Percentiles rank a stretch among this genome's conserved stretches.
These are phyloP conservation scores for Rheum nobile DNA, from an alignment of 148 eudicot genomes.

Conservation along the genomic window DNA sequence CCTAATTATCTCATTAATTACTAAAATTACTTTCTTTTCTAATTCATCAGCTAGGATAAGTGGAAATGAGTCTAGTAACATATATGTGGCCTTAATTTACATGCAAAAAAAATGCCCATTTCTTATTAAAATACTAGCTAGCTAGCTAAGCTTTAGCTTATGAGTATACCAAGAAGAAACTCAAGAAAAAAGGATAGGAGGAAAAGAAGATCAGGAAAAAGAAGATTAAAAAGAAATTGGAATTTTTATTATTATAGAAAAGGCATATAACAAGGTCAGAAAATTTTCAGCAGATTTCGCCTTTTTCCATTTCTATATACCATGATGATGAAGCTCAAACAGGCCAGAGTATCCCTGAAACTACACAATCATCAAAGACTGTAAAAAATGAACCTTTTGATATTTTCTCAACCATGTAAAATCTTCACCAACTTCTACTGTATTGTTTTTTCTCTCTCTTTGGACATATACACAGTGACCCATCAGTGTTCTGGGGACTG, in stretches of 20 bases:
- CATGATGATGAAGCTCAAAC: constrained; percentile 27
- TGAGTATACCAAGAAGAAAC: not conserved
- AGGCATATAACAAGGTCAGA: constrained; percentile 1
- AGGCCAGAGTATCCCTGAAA: constrained; percentile 13
- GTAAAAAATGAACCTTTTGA: not conserved
- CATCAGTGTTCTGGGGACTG: constrained; percentile 39
- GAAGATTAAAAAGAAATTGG: not conserved
- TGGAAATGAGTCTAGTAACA: not conserved
- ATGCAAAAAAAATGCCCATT: not conserved
- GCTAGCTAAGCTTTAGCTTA: not conserved
- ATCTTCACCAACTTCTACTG: not conserved
- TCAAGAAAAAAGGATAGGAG: not conserved
- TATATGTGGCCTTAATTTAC: not conserved
- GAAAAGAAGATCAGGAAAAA: not conserved
- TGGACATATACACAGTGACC: constrained; percentile 20
- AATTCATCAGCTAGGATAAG: not conserved
- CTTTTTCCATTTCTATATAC: constrained; percentile 11
- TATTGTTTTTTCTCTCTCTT: constrained; percentile 9
- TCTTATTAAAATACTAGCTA: not conserved
- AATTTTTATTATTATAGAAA: not conserved
- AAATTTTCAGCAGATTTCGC: constrained; percentile 19
- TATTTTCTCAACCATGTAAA: constrained; percentile 7
- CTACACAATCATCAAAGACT: constrained; percentile 12
- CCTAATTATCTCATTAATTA: not conserved
- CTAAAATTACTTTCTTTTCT: not conserved